Evolutionary conservation across 352 stramenopile genomes (phyloP).

Genomic region (Globisporangium spinosum): DNA sequence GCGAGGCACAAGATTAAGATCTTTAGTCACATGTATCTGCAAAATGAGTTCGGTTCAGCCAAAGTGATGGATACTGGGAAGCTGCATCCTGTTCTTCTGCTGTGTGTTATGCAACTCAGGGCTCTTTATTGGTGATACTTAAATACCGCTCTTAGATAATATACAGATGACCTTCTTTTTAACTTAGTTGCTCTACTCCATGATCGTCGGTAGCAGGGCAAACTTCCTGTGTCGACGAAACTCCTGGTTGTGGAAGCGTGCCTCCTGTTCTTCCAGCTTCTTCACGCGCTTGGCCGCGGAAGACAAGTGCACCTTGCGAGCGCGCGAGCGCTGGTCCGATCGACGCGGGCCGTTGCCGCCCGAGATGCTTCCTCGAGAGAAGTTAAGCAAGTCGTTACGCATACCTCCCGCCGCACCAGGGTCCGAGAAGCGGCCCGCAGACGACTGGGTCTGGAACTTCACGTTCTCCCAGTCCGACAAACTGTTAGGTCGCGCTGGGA

Average conservation of each 20-base stretch:
- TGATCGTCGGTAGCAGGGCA: conserved; percentile 39
- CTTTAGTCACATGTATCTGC: background rate
- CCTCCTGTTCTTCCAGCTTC: conserved; percentile 77
- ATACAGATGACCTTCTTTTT: conserved; percentile 4
- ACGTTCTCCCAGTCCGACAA: conserved; percentile 50
- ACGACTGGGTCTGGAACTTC: conserved; percentile 40
- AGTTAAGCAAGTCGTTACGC: conserved; percentile 70
- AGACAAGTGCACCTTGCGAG: conserved; percentile 67
- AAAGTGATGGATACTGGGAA: background rate
- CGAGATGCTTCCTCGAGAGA: conserved; percentile 49
- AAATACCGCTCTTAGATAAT: conserved; percentile 14
- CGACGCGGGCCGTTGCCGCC: conserved; percentile 28
- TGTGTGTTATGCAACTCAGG: background rate
- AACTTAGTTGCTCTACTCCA: conserved; percentile 30
- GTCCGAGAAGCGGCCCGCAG: conserved; percentile 59
- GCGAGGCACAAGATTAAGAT: background rate
- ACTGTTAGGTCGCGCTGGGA: conserved; percentile 22
- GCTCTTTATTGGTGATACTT: conserved; percentile 1
- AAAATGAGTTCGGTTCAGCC: background rate
- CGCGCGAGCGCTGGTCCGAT: conserved; percentile 44
- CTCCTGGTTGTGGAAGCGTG: conserved; percentile 46
- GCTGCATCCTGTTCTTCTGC: background rate
- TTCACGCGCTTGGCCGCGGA: conserved; percentile 82
- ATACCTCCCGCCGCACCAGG: conserved; percentile 33
- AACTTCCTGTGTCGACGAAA: conserved; percentile 35